These are phyloP conservation scores for Dorcoceras hygrometricum DNA, from an alignment of 257 asterid species.

Conservation along the genomic window DNA sequence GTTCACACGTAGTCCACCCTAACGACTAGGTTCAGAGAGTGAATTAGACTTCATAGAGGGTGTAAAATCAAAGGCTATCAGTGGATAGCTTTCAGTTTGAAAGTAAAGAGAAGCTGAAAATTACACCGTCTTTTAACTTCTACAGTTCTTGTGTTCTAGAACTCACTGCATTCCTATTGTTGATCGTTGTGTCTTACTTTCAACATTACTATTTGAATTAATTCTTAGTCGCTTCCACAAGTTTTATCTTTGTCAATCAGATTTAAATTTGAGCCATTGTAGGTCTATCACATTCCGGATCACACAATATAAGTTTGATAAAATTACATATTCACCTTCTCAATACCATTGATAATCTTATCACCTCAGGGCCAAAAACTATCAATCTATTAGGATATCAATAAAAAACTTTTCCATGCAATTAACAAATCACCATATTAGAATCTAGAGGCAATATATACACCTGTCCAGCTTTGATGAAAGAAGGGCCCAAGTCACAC, in stretches of 20 bases:
- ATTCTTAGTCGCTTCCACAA: neutral
- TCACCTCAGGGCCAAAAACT: neutral
- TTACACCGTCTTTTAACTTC: neutral
- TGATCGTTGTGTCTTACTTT: neutral
- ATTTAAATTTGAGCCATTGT: neutral
- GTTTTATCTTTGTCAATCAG: neutral
- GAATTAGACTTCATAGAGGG: neutral
- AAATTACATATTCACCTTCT: neutral
- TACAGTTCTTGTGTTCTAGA: too few relatives aligned
- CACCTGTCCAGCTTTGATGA: constrained; percentile 99
- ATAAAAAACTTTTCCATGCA: neutral
- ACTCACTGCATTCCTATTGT: too few relatives aligned
- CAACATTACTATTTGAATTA: neutral
- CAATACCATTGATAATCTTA: neutral
- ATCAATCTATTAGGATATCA: neutral
- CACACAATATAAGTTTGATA: neutral
- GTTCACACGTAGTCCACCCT: neutral
- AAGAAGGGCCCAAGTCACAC: constrained; percentile 97
- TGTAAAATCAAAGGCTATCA: neutral
- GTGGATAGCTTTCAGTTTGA: neutral
- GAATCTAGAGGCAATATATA: constrained; percentile 21
- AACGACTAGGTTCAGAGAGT: neutral
- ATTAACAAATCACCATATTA: constrained; percentile 9
- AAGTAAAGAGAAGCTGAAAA: neutral
- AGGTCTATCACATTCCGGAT: neutral